These are phyloP conservation scores for Sicyos edulis DNA, from an alignment of 306 rosid species.

Conservation along the genomic window DNA sequence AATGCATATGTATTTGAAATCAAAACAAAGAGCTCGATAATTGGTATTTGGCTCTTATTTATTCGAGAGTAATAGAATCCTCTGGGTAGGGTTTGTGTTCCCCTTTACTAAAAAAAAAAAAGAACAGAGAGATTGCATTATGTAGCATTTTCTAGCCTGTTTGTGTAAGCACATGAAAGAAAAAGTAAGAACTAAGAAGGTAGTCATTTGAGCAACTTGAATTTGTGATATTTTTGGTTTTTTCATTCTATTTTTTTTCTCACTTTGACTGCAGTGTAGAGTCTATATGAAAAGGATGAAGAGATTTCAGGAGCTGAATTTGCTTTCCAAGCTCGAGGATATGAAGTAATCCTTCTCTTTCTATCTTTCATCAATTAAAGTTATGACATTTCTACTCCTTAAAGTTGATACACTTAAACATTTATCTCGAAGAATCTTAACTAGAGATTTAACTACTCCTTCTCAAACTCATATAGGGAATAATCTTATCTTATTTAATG, in stretches of 20 bases:
- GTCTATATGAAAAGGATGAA: neutral
- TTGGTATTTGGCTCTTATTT: too few species aligned
- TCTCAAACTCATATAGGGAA: slow-evolving; percentile 14
- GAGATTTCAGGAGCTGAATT: neutral
- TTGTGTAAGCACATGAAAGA: neutral
- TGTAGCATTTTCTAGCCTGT: neutral
- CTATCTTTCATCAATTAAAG: slow-evolving; percentile 7
- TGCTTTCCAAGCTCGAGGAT: neutral
- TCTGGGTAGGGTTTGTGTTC: too few species aligned
- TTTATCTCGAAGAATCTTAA: slow-evolving; percentile 2
- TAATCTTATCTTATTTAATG: neutral
- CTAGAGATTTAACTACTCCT: slow-evolving; percentile 11
- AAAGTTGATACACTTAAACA: neutral
- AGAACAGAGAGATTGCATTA: neutral
- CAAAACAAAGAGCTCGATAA: neutral
- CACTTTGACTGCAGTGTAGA: slow-evolving; percentile 3
- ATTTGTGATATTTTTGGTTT: neutral
- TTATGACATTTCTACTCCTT: slow-evolving; percentile 10
- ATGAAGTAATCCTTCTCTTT: slow-evolving; percentile 2
- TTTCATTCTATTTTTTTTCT: neutral
- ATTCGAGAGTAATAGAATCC: too few species aligned
- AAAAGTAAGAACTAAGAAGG: neutral
- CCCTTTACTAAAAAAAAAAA: too few species aligned
- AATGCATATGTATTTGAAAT: neutral
- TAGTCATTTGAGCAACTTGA: neutral